Base-by-base conservation (phyloP, 768 basidiomycete species). In the Pholiota conissans region DNA sequence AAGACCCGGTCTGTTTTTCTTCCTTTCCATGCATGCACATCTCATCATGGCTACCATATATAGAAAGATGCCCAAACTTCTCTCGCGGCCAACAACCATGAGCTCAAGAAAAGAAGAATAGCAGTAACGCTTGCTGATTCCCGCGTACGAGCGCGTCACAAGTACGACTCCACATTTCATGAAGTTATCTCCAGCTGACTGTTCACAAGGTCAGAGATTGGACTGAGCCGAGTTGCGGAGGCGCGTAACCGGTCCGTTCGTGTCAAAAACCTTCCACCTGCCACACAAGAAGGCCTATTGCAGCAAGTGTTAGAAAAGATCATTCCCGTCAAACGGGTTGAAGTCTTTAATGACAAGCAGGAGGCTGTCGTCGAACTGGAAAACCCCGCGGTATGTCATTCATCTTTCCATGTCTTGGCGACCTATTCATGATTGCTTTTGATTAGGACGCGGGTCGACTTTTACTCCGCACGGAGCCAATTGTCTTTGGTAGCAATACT, bases 251-350 rank as follows among this genome's bases (percentile, higher is more conserved):
- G 93, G 16, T 91, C 90, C 18, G 79, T 98, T 7, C 85, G 90
- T 8, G 74, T 98, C 51, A 83, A 79, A 20, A 87, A 87, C 50
- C 78, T 99, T 20, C 92, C 93, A 14, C 66, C 82, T 2, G 83
- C 76, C 9, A 86, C 92, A 4, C 92, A 97, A 67, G 97, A 98
- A 67, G 96, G 91, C 2, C 75, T 98, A 1, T 72, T 99, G 24
- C 96, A 99, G 64, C 97, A 98, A 76, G 75, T 78, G 0, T 73
- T 99, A 3, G 93, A 95, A 69, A 96, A 93, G 71, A 69, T 89
- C 37, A 83, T 84, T 0, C 70, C 75, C 2, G 82, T 92, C 37
- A 85, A 83, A 50, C 84, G 94, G 5, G 83, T 93, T 2, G 89
- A 94, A 68, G 78, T 96, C 5, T 86, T 94, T 63, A 67, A 74